Evolutionary conservation across 1,284 basidiomycete genomes (phyloP).

Genomic region (Mycena sp.): DNA sequence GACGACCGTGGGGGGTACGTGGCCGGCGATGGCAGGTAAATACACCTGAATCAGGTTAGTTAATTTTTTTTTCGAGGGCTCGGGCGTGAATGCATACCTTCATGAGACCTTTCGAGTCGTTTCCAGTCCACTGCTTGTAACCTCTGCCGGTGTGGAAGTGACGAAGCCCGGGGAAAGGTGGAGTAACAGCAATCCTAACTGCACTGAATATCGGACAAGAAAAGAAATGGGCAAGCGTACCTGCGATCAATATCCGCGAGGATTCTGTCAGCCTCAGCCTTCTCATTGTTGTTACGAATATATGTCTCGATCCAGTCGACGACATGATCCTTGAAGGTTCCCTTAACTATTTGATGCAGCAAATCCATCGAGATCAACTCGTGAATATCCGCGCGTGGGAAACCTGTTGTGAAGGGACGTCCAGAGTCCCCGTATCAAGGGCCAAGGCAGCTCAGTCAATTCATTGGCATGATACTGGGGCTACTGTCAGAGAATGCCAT

Average conservation of each 20-base stretch:
- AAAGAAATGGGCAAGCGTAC: constrained; percentile 12
- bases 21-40: constrained; percentile 27
- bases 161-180: no score
- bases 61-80: no score
- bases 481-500: no score
- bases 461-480: no score
- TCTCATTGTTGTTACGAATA: constrained; percentile 25
- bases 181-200: constrained; percentile 35
- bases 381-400: no score
- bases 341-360: no score
- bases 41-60: constrained; percentile 18
- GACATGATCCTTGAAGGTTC: constrained; percentile 47
- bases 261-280: constrained; percentile 23
- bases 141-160: constrained; percentile 39
- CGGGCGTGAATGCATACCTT: neutral
- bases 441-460: no score
- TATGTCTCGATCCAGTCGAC: constrained; percentile 43
- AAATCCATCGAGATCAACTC: no score
- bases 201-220: neutral
- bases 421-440: no score
- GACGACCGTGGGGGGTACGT: constrained; percentile 24
- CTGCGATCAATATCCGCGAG: constrained; percentile 41
- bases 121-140: constrained; percentile 42
- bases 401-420: no score
- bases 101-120: constrained; percentile 35